Evolutionary conservation across 768 basidiomycete genomes (phyloP).

Genomic region (Lactifluus pinguis): DNA sequence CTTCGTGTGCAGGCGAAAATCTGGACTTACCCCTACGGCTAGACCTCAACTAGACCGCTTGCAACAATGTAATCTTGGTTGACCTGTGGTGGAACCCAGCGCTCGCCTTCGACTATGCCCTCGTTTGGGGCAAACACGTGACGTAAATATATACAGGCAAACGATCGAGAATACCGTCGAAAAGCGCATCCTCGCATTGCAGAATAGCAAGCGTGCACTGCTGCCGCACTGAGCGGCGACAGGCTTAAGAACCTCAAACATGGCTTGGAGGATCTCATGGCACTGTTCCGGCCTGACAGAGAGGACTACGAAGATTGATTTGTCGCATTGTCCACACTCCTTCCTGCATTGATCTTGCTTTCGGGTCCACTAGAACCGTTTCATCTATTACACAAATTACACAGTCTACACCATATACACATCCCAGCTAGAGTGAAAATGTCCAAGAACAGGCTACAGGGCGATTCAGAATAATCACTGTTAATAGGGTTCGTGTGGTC

Average conservation of each 20-base stretch:
- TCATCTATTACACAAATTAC: not conserved
- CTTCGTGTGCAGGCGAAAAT: not conserved
- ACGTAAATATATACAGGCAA: conserved; percentile 84
- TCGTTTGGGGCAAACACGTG: conserved; percentile 78
- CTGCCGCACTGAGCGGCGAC: conserved; percentile 80
- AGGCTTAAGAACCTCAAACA: conserved; percentile 80
- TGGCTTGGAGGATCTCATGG: conserved; percentile 78
- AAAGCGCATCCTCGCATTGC: conserved; percentile 82
- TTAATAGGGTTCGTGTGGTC: not conserved
- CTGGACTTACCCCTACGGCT: conserved; percentile 3
- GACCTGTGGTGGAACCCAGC: conserved; percentile 97
- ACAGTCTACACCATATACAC: not conserved
- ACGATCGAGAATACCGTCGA: conserved; percentile 84
- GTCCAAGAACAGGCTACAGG: not conserved
- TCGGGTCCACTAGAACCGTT: not conserved
- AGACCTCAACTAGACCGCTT: conserved; percentile 87
- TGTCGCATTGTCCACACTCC: not conserved
- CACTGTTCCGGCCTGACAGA: conserved; percentile 56
- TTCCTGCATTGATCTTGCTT: not conserved
- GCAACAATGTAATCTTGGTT: conserved; percentile 89
- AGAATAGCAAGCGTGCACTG: conserved; percentile 82
- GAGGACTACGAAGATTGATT: conserved; percentile 33
- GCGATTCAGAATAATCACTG: too few species aligned
- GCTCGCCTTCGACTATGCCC: conserved; percentile 81
- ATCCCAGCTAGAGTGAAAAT: not conserved